Evolutionary conservation across 768 basidiomycete species (phyloP).

Genomic region (Russula sp.): DNA sequence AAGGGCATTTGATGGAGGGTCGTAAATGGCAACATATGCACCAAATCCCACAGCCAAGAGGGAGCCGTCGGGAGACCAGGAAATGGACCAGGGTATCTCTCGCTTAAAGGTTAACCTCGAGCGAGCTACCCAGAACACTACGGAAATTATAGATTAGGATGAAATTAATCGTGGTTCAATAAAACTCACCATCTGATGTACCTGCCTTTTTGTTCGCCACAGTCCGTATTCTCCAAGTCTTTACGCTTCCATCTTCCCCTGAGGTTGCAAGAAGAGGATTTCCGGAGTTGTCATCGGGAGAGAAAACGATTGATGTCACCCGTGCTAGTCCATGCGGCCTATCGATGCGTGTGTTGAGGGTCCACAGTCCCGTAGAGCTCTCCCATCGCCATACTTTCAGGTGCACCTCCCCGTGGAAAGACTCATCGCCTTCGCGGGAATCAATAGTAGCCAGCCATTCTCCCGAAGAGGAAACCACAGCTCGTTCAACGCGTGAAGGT

Average conservation of each 20-base stretch:
- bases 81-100: constrained; percentile 59
- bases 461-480: constrained; percentile 62
- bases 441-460: constrained; percentile 95
- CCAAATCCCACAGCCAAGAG: constrained; percentile 74
- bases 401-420: constrained; percentile 64
- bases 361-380: constrained; percentile 56
- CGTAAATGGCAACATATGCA: constrained; percentile 68
- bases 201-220: constrained; percentile 46
- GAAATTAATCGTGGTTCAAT: neutral
- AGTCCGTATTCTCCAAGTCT: constrained; percentile 70
- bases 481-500: constrained; percentile 69
- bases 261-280: constrained; percentile 61
- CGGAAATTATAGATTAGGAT: neutral
- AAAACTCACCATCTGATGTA: constrained; percentile 48
- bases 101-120: constrained; percentile 68
- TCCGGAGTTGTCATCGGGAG: constrained; percentile 42
- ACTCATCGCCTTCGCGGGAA: constrained; percentile 61
- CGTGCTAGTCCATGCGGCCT: constrained; percentile 71
- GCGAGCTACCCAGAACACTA: constrained; percentile 79
- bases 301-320: constrained; percentile 69
- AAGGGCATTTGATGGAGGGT: constrained; percentile 59
- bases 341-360: constrained; percentile 85
- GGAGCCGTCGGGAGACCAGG: constrained; percentile 86
- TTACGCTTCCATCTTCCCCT: constrained; percentile 71
- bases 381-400: constrained; percentile 94